phyloP scores from a whole-genome alignment of 371 early-diverging fungal genomes.

The Encephalitozoon cuniculi region DNA sequence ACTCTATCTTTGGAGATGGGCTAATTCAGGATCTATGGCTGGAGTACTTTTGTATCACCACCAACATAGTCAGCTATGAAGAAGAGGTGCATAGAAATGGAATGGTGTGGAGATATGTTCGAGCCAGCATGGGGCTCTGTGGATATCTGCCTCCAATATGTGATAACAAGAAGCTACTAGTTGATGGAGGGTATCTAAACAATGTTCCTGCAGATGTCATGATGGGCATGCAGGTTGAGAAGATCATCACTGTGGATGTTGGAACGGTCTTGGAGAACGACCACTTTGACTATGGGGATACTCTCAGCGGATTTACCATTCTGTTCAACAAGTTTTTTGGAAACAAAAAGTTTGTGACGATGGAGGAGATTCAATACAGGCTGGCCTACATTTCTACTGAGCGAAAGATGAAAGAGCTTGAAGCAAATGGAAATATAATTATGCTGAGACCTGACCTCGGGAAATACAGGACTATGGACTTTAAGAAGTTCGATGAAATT shows the following conservation, averaged over 20 bases:
- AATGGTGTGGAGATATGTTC: conserved; percentile 85
- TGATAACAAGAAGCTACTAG: conserved; percentile 82
- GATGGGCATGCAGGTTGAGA: conserved; percentile 73
- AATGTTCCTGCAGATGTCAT: conserved; percentile 90
- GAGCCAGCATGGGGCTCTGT: conserved; percentile 93
- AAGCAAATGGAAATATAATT: conserved; percentile 76
- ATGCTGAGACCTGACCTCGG: conserved; percentile 73
- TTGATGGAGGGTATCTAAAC: conserved; percentile 97
- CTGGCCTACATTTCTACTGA: conserved; percentile 79
- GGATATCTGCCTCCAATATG: conserved; percentile 75
- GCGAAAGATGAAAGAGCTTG: conserved; percentile 68
- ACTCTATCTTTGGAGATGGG: conserved; percentile 78
- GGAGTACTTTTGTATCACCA: conserved; percentile 84
- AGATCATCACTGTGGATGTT: conserved; percentile 90
- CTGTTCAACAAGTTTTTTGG: conserved; percentile 72
- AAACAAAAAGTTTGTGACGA: conserved; percentile 73
- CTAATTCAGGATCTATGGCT: conserved; percentile 95
- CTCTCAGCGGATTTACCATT: conserved; percentile 82
- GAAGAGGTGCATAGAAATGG: conserved; percentile 81
- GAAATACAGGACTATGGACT: conserved; percentile 78
- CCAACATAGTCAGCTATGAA: conserved; percentile 84
- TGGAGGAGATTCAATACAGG: conserved; percentile 89
- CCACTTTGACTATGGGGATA: conserved; percentile 79
- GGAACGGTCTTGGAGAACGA: conserved; percentile 76
- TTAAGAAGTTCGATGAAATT: conserved; percentile 80